Conservation (phyloP, 805 yeast genomes). For the Myxozyma geophila region DNA sequence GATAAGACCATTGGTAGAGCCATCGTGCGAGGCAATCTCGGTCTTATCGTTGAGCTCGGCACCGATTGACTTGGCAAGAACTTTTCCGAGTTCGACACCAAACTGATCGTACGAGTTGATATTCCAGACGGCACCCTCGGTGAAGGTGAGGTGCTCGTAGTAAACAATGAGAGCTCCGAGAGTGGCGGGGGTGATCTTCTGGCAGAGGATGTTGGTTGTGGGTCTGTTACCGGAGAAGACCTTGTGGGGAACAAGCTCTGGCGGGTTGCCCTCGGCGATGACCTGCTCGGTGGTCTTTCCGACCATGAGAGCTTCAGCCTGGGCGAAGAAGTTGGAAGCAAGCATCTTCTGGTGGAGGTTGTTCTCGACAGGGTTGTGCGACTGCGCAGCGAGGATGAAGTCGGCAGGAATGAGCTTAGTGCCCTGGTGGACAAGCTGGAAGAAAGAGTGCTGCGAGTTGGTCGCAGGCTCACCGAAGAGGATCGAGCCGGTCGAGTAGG, state of each 20-base stretch:
- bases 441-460: conserved; percentile 98
- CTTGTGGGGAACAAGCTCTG: conserved; percentile 90
- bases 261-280: conserved; percentile 84
- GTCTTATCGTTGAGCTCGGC: conserved; percentile 73
- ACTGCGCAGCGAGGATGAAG: conserved; percentile 94
- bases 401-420: conserved; percentile 97
- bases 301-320: conserved; percentile 95
- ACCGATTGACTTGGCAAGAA: conserved; percentile 93
- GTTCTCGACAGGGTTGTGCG: conserved; percentile 94
- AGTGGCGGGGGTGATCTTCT: conserved; percentile 94
- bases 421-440: conserved; percentile 99
- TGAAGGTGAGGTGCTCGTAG: conserved; percentile 96
- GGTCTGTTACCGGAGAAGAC: conserved; percentile 98
- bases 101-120: conserved; percentile 99
- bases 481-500: conserved; percentile 94
- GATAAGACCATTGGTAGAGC: conserved; percentile 88
- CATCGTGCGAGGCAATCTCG: conserved; percentile 74
- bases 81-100: conserved; percentile 99
- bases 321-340: conserved; percentile 99
- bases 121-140: conserved; percentile 99
- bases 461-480: conserved; percentile 99
- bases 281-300: conserved; percentile 80
- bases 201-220: conserved; percentile 94
- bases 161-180: conserved; percentile 96
- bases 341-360: conserved; percentile 96